Conservation (phyloP, 225 moss, liverwort and hornwort species). For the Takakia lepidozioides region DNA sequence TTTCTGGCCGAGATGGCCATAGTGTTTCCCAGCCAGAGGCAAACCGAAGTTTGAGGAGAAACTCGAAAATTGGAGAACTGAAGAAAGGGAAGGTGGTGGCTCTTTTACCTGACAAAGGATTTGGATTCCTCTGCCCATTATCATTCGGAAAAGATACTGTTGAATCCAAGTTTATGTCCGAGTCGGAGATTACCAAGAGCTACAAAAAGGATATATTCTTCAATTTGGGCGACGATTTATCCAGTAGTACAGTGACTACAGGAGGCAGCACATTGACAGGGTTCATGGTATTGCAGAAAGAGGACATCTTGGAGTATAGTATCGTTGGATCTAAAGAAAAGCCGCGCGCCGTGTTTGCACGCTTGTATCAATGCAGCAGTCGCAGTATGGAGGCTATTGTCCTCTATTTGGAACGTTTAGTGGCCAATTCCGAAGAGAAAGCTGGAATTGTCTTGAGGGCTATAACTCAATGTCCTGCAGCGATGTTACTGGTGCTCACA, state of each 20-base stretch:
- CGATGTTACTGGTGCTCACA: conserved; percentile 25
- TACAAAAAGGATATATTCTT: conserved; percentile 8
- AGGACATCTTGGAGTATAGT: conserved; percentile 28
- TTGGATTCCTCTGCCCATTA: conserved; percentile 15
- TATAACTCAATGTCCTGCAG: conserved; percentile 15
- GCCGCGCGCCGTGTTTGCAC: conserved; percentile 15
- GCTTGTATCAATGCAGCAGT: conserved; percentile 15
- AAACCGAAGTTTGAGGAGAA: too few species aligned
- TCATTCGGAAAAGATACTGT: too few species aligned
- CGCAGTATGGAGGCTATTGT: conserved; percentile 12
- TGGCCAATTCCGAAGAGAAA: conserved; percentile 5
- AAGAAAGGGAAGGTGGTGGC: conserved; percentile 12
- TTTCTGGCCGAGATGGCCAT: too few species aligned
- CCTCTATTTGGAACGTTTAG: conserved; percentile 11
- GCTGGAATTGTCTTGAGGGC: conserved; percentile 20
- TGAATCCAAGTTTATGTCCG: too few species aligned
- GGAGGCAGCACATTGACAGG: conserved; percentile 19
- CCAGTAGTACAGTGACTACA: too few species aligned
- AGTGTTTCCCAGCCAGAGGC: too few species aligned
- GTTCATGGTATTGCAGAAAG: conserved; percentile 14
- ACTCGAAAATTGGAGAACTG: too few species aligned
- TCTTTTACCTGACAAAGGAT: conserved; percentile 8
- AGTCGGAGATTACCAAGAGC: background rate
- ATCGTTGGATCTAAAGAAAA: background rate
- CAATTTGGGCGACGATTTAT: conserved; percentile 4